phyloP scores from a whole-genome alignment of 2,329 filamentous ascomycete genomes.

The Xylariomycetidae sp. region DNA sequence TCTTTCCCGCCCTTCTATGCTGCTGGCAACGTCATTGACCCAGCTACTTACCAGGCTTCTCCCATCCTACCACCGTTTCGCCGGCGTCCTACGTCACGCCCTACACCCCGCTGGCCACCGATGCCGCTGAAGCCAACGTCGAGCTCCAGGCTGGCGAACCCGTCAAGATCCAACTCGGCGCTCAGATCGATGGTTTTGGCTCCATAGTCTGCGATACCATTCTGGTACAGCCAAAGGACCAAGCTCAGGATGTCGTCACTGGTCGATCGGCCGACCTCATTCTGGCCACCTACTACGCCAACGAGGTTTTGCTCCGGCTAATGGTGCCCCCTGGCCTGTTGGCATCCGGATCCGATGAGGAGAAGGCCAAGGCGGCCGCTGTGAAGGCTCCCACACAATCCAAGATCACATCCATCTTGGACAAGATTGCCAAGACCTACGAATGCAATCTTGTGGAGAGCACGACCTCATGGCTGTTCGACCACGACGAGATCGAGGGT shows the following conservation, averaged over 20 bases:
- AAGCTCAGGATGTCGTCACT: conserved; percentile 57
- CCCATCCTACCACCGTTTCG: conserved; percentile 91
- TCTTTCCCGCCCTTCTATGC: conserved; percentile 2
- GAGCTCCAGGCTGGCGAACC: conserved; percentile 80
- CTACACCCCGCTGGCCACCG: conserved; percentile 86
- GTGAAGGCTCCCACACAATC: conserved; percentile 78
- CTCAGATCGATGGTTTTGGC: conserved; percentile 95
- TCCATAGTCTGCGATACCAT: conserved; percentile 94
- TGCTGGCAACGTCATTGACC: conserved; percentile 13
- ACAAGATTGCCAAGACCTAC: conserved; percentile 88
- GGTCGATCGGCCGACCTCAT: conserved; percentile 81
- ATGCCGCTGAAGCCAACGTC: conserved; percentile 74
- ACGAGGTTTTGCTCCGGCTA: conserved; percentile 85
- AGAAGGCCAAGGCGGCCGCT: conserved; percentile 84
- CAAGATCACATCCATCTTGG: conserved; percentile 80
- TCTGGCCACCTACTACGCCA: conserved; percentile 88
- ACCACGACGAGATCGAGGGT: conserved; percentile 94
- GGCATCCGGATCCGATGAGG: conserved; percentile 78
- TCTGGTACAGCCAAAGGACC: conserved; percentile 59
- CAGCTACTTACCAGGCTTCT: conserved; percentile 55
- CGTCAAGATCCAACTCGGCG: conserved; percentile 97
- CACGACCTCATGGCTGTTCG: conserved; percentile 96
- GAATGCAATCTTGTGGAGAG: conserved; percentile 93
- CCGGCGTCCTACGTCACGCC: conserved; percentile 92
- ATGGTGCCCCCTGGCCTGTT: conserved; percentile 88